phyloP scores from a whole-genome alignment of 2,329 filamentous ascomycete species.

The Claviceps cyperi region DNA sequence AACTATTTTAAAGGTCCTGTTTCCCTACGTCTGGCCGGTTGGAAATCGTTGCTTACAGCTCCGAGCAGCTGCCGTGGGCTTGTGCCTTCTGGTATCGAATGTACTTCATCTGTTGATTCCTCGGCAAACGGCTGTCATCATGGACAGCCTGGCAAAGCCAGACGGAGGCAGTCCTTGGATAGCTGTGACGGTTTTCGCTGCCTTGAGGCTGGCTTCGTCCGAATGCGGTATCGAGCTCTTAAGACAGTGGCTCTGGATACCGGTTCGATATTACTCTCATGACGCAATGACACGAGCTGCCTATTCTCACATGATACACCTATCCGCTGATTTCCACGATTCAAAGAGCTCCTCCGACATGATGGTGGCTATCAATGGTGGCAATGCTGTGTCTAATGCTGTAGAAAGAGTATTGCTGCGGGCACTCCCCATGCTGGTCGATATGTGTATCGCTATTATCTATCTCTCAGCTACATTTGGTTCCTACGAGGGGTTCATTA shows the following conservation, averaged over 20 bases:
- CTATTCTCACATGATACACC: constrained; percentile 44
- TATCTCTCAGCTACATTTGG: constrained; percentile 46
- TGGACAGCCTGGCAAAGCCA: constrained; percentile 41
- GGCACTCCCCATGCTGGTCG: constrained; percentile 44
- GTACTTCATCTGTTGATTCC: constrained; percentile 64
- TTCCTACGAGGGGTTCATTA: constrained; percentile 48
- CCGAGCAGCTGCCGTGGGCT: constrained; percentile 48
- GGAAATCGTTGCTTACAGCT: constrained; percentile 52
- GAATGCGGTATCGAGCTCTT: constrained; percentile 40
- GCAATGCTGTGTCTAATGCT: constrained; percentile 37
- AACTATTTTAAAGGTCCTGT: constrained; percentile 40
- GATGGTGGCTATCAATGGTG: constrained; percentile 40
- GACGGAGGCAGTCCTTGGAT: constrained; percentile 36
- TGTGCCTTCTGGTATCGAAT: constrained; percentile 57
- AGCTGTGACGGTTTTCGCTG: constrained; percentile 36
- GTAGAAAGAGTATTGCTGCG: constrained; percentile 45
- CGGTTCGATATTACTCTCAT: constrained; percentile 42
- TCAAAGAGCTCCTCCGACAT: constrained; percentile 45
- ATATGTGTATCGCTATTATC: constrained; percentile 42
- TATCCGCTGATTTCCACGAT: constrained; percentile 48
- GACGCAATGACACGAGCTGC: constrained; percentile 39
- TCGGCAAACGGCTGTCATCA: constrained; percentile 67
- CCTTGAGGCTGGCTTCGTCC: constrained; percentile 36
- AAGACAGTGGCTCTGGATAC: constrained; percentile 41
- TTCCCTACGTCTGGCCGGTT: constrained; percentile 67